Evolutionary conservation across 169 alveolate species (phyloP).

Genomic region (Toxoplasma gondii): DNA sequence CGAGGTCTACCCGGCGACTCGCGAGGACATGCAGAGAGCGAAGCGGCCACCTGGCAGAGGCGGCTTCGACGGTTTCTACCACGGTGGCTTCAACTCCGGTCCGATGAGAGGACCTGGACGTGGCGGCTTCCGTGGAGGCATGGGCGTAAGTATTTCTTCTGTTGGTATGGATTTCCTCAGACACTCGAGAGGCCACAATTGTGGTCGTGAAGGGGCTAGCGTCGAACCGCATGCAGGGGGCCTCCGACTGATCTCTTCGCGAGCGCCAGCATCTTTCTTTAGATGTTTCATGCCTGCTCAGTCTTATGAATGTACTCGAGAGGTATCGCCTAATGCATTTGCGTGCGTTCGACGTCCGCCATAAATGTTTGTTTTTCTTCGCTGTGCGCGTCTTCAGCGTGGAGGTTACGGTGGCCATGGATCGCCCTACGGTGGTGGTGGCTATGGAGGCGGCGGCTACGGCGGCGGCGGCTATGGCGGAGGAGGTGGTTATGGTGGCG

Average conservation of each 20-base stretch:
- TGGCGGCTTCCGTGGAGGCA: neutral
- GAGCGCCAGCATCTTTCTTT: no score
- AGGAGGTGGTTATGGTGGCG: neutral
- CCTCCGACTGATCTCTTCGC: no score
- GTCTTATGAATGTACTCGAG: no score
- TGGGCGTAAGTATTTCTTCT: neutral
- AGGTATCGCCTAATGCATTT: no score
- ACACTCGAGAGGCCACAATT: no score
- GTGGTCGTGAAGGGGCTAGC: no score
- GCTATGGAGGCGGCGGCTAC: neutral
- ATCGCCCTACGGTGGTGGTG: neutral
- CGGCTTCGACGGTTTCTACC: slow-evolving; percentile 13
- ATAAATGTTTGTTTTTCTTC: no score
- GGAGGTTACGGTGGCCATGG: neutral
- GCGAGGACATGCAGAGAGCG: slow-evolving; percentile 63
- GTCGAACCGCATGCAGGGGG: no score
- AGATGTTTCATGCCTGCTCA: no score
- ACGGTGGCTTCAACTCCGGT: neutral
- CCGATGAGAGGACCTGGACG: neutral
- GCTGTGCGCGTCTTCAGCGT: neutral
- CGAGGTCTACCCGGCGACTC: slow-evolving; percentile 63
- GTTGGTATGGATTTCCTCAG: no score
- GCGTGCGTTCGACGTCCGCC: no score
- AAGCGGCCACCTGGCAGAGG: slow-evolving; percentile 44
- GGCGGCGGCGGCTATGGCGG: neutral